phyloP scores from a whole-genome alignment of 352 stramenopile species.

The Phytopythium cucurbitacearum region DNA sequence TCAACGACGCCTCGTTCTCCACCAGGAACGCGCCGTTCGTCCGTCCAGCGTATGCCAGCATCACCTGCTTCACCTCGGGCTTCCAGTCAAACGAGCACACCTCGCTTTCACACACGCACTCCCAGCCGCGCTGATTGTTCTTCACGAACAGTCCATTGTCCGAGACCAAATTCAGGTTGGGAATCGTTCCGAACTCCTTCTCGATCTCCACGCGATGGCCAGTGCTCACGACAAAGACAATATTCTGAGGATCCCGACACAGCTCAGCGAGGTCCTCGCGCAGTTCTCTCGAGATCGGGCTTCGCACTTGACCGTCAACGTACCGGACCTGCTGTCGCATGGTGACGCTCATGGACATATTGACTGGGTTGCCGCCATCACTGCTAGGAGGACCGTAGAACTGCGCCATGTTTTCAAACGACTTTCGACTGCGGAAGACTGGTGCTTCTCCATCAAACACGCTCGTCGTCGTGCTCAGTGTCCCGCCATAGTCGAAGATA shows the following conservation, averaged over 20 bases:
- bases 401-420: background rate
- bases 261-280: slow-evolving; percentile 50
- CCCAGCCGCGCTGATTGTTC: slow-evolving; percentile 36
- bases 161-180: slow-evolving; percentile 50
- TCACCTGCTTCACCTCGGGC: slow-evolving; percentile 91
- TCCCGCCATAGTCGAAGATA: slow-evolving; percentile 98
- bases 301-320: slow-evolving; percentile 67
- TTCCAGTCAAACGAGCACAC: slow-evolving; percentile 90
- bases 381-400: no score
- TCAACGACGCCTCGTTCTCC: slow-evolving; percentile 94
- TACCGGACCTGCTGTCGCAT: slow-evolving; percentile 33
- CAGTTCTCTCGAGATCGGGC: slow-evolving; percentile 51
- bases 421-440: slow-evolving; percentile 28
- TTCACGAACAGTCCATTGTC: slow-evolving; percentile 72
- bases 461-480: slow-evolving; percentile 78
- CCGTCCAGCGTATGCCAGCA: slow-evolving; percentile 95
- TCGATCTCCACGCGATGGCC: slow-evolving; percentile 51
- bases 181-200: slow-evolving; percentile 45
- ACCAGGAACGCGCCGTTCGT: slow-evolving; percentile 98
- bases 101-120: slow-evolving; percentile 52
- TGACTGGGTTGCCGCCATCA: no score
- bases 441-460: slow-evolving; percentile 57
- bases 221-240: slow-evolving; percentile 71
- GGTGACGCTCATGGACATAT: no score
- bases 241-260: slow-evolving; percentile 48